phyloP scores from a whole-genome alignment of 2,329 filamentous ascomycete species.

The Huntiella savannae region DNA sequence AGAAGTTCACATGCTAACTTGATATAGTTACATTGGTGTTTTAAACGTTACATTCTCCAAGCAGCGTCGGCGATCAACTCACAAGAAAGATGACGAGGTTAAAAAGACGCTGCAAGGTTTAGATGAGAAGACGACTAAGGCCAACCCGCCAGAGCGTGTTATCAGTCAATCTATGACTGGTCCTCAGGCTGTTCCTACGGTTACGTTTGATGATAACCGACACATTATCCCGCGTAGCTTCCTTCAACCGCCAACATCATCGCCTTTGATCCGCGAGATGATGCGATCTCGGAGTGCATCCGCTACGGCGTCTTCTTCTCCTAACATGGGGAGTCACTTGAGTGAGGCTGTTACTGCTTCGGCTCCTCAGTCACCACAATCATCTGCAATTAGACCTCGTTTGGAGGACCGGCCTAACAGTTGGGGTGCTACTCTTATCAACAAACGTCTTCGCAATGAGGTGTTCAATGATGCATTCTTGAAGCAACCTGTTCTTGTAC shows the following conservation, averaged over 20 bases:
- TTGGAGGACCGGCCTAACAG: conserved; percentile 41
- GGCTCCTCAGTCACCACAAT: conserved; percentile 12
- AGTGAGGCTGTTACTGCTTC: conserved; percentile 5
- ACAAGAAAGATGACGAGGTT: conserved; percentile 29
- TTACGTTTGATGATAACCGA: conserved; percentile 83
- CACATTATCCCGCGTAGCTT: conserved; percentile 81
- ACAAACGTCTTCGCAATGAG: conserved; percentile 70
- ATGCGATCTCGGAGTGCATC: conserved; percentile 9
- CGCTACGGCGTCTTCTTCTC: conserved; percentile 5
- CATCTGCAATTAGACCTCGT: conserved; percentile 22
- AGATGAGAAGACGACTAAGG: not conserved
- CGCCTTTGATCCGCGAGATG: conserved; percentile 9
- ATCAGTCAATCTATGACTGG: conserved; percentile 56
- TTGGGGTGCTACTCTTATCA: conserved; percentile 87
- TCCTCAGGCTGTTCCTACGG: conserved; percentile 56
- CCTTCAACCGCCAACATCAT: conserved; percentile 33
- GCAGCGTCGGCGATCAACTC: conserved; percentile 44
- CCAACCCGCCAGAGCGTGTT: conserved; percentile 20
- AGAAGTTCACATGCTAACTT: not conserved
- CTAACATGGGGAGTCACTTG: not conserved
- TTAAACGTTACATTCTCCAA: conserved; percentile 92
- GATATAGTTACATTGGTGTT: conserved; percentile 74
- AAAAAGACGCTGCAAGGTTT: conserved; percentile 12
- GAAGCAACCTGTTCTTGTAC: conserved; percentile 63
- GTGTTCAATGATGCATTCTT: conserved; percentile 85